A percentile compares a stretch with the other conserved stretches of the same genome.
These are phyloP conservation scores for Cyphellophora attinorum DNA, from an alignment of 2,329 filamentous ascomycete genomes.

Conservation along the genomic window DNA sequence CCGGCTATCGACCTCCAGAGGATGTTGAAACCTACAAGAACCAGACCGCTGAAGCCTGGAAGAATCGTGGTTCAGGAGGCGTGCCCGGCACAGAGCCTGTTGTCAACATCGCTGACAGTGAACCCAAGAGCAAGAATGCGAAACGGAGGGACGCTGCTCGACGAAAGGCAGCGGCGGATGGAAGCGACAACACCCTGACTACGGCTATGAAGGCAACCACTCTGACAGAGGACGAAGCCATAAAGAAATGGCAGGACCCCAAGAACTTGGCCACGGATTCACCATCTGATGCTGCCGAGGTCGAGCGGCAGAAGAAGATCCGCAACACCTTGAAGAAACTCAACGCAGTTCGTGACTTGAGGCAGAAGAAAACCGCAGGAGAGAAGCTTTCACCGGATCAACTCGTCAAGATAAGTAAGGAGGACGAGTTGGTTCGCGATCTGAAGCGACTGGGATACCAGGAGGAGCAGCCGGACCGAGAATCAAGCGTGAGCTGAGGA, in stretches of 20 bases:
- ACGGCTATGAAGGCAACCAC: constrained; percentile 14
- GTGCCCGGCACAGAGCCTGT: constrained; percentile 65
- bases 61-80: constrained; percentile 59
- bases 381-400: constrained; percentile 82
- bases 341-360: constrained; percentile 81
- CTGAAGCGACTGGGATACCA: constrained; percentile 79
- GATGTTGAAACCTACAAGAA: constrained; percentile 97
- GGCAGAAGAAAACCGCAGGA: constrained; percentile 82
- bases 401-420: constrained; percentile 94
- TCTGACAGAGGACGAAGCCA: constrained; percentile 16
- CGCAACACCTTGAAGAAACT: constrained; percentile 89
- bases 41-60: constrained; percentile 74
- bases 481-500: too few species aligned
- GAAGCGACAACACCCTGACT: constrained; percentile 24
- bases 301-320: constrained; percentile 88
- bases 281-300: constrained; percentile 36
- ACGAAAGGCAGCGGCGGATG: constrained; percentile 48
- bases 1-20: constrained; percentile 87
- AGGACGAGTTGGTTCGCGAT: constrained; percentile 85
- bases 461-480: constrained; percentile 57
- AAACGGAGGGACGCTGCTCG: constrained; percentile 56
- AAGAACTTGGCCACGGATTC: constrained; percentile 17
- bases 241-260: constrained; percentile 19
- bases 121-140: constrained; percentile 71
- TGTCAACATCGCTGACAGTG: constrained; percentile 36